Percentiles rank a stretch among this genome's conserved stretches.
Conservation (phyloP, 495 filamentous ascomycete genomes). For the Aspergillus avenaceus region DNA sequence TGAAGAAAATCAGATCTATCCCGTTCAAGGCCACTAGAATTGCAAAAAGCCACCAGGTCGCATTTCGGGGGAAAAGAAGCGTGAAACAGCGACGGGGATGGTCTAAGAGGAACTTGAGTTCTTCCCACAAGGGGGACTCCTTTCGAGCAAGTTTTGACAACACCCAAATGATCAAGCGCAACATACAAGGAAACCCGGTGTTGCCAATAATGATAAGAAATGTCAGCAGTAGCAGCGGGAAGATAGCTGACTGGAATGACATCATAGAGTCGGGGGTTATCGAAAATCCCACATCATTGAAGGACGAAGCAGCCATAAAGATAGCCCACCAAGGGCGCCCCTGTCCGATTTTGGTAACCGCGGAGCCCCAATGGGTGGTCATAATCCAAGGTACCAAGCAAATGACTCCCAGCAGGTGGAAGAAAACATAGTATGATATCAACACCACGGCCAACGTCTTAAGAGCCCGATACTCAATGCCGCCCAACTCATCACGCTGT, state of each 20-base stretch:
- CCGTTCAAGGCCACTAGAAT: constrained; percentile 79
- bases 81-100: constrained; percentile 95
- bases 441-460: constrained; percentile 80
- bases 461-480: constrained; percentile 88
- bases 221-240: constrained; percentile 67
- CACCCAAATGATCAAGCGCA: constrained; percentile 85
- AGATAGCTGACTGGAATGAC: constrained; percentile 72
- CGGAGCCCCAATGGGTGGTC: constrained; percentile 47
- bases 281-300: constrained; percentile 85
- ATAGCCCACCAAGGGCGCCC: constrained; percentile 84
- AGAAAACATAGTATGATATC: constrained; percentile 69
- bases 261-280: constrained; percentile 90
- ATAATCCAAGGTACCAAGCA: constrained; percentile 78
- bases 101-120: constrained; percentile 83
- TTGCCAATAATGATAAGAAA: constrained; percentile 91
- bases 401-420: constrained; percentile 69
- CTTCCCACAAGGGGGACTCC: constrained; percentile 73
- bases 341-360: constrained; percentile 59
- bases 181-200: constrained; percentile 89
- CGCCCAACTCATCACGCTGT: constrained; percentile 87
- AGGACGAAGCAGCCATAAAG: constrained; percentile 78
- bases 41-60: constrained; percentile 95
- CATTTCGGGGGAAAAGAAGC: constrained; percentile 78
- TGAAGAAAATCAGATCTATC: constrained; percentile 81
- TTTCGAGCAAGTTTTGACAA: constrained; percentile 52